A percentile compares a stretch with the other conserved stretches of the same genome.
Evolutionary conservation across 345 rosid genomes (phyloP).

Genomic region (Arabis alpina): DNA sequence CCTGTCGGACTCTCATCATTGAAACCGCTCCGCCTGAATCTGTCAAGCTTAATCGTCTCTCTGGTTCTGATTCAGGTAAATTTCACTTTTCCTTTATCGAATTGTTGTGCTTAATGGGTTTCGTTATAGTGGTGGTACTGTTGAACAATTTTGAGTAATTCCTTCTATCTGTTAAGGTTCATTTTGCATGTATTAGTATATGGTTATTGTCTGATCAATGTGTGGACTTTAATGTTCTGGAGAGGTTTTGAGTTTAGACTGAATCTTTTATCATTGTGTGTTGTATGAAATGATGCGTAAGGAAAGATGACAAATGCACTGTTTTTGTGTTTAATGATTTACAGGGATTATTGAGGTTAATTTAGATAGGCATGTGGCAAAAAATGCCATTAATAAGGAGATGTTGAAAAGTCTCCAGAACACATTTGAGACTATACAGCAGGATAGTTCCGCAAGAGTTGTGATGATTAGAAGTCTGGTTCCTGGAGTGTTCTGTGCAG

Average conservation of each 20-base stretch:
- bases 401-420: conserved; percentile 69
- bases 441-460: conserved; percentile 68
- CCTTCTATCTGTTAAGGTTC: background rate
- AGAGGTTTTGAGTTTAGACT: background rate
- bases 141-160: conserved; percentile 1
- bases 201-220: background rate
- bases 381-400: conserved; percentile 80
- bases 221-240: background rate
- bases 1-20: conserved; percentile 64
- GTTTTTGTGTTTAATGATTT: conserved; percentile 26
- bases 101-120: no score
- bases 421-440: conserved; percentile 57
- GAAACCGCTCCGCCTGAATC: conserved; percentile 64
- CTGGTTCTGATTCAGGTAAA: conserved; percentile 72
- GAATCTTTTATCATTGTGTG: background rate
- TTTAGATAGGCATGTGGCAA: conserved; percentile 68
- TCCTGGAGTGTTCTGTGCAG: conserved; percentile 87
- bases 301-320: conserved; percentile 4
- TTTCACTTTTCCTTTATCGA: background rate
- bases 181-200: background rate
- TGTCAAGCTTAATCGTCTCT: conserved; percentile 62
- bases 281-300: background rate
- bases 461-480: conserved; percentile 73
- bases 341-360: conserved; percentile 83
- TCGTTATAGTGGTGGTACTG: no score